Percentiles rank a stretch among this genome's conserved stretches.
These are phyloP conservation scores for Nannizziopsis arthrosporioides DNA, from an alignment of 2,329 filamentous ascomycete genomes.

Conservation along the genomic window DNA sequence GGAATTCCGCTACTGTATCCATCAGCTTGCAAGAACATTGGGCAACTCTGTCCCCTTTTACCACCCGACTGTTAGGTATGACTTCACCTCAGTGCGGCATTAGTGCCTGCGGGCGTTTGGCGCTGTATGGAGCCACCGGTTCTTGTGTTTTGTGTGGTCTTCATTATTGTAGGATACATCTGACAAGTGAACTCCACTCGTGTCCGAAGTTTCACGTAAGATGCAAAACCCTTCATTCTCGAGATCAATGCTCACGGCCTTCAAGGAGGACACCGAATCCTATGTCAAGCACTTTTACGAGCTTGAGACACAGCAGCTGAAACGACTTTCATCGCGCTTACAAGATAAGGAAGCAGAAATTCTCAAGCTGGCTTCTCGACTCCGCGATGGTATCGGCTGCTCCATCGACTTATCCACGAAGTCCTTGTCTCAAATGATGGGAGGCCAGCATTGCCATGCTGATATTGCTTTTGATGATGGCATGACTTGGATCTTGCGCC, in stretches of 20 bases:
- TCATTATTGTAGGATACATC: too few species aligned
- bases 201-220: not conserved
- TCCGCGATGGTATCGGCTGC: conserved; percentile 30
- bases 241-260: not conserved
- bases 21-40: too few species aligned
- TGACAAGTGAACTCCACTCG: not conserved
- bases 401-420: conserved; percentile 24
- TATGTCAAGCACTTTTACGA: not conserved
- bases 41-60: too few species aligned
- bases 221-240: not conserved
- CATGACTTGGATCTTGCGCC: conserved; percentile 34
- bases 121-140: not conserved
- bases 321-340: not conserved
- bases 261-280: not conserved
- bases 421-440: conserved; percentile 30
- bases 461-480: conserved; percentile 36
- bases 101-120: not conserved
- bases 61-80: too few species aligned
- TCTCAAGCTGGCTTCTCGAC: conserved; percentile 22
- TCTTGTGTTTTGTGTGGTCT: not conserved
- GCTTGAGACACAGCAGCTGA: not conserved
- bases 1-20: too few species aligned
- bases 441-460: conserved; percentile 38
- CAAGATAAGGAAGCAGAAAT: not conserved
- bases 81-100: not conserved